Evolutionary conservation across 2,329 filamentous ascomycete genomes (phyloP).

Genomic region (Fusarium oligoseptatum): DNA sequence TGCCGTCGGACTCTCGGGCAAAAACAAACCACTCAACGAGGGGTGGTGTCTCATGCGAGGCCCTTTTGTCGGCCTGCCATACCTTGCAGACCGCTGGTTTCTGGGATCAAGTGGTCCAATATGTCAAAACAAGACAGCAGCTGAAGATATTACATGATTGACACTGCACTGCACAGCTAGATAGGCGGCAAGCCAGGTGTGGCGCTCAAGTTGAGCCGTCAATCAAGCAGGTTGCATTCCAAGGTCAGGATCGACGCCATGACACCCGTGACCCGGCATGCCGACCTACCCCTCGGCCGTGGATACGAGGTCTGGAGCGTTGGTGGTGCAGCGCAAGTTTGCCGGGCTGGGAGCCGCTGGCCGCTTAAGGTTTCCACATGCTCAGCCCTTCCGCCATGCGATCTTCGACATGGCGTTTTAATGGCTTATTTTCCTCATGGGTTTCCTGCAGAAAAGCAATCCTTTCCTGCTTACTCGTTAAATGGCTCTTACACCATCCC

Average conservation of each 20-base stretch:
- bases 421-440: constrained; percentile 21
- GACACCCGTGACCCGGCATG: constrained; percentile 30
- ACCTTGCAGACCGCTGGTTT: constrained; percentile 22
- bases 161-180: background rate
- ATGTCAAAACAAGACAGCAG: constrained; percentile 17
- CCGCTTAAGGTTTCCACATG: constrained; percentile 17
- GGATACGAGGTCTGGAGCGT: constrained; percentile 36
- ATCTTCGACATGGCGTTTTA: constrained; percentile 18
- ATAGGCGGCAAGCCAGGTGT: constrained; percentile 24
- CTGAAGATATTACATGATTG: constrained; percentile 20
- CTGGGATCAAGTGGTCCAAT: constrained; percentile 23
- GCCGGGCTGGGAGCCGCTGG: constrained; percentile 20
- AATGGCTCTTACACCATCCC: constrained; percentile 11
- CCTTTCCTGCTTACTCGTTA: constrained; percentile 6
- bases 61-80: constrained; percentile 23
- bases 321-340: constrained; percentile 8
- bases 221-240: constrained; percentile 37
- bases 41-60: constrained; percentile 27
- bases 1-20: constrained; percentile 19
- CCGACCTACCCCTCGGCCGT: constrained; percentile 24
- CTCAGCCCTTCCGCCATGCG: constrained; percentile 22
- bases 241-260: constrained; percentile 31
- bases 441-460: constrained; percentile 16
- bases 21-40: constrained; percentile 27
- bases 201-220: constrained; percentile 30